These are phyloP conservation scores for Boechera stricta DNA, from an alignment of 345 rosid species.

Conservation along the genomic window DNA sequence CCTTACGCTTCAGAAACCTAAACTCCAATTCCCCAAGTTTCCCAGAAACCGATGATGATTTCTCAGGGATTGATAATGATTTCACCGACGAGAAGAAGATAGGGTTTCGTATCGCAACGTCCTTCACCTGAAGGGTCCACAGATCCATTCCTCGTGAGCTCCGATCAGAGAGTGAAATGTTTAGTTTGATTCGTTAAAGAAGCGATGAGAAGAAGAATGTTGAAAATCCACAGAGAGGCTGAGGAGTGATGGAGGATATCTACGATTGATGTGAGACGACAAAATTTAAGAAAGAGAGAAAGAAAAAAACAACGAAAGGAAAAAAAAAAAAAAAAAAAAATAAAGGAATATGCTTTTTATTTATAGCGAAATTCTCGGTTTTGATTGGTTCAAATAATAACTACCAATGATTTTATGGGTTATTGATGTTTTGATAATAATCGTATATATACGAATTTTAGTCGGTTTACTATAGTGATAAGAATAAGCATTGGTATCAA, in stretches of 20 bases:
- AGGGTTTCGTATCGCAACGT: constrained; percentile 43
- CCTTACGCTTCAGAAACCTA: constrained; percentile 48
- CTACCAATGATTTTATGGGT: too few relatives aligned
- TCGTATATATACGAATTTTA: too few relatives aligned
- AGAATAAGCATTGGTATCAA: too few relatives aligned
- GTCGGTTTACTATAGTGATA: too few relatives aligned
- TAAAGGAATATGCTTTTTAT: constrained; percentile 29
- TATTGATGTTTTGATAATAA: too few relatives aligned
- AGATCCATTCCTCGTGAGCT: constrained; percentile 40
- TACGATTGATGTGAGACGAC: constrained; percentile 35
- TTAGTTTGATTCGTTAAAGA: constrained; percentile 18
- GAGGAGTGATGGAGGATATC: constrained; percentile 18
- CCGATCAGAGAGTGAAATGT: constrained; percentile 6
- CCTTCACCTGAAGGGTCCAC: constrained; percentile 37
- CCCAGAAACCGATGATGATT: constrained; percentile 6
- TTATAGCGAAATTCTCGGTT: constrained; percentile 15
- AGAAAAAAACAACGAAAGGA: not conserved
- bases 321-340: not conserved
- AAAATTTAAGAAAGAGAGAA: constrained; percentile 4
- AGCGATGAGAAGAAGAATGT: constrained; percentile 26
- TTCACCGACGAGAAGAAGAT: constrained; percentile 26
- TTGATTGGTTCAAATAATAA: too few relatives aligned
- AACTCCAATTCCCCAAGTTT: constrained; percentile 46
- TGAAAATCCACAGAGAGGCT: constrained; percentile 34
- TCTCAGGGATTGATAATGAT: constrained; percentile 26